Base-by-base conservation (phyloP, 1,284 basidiomycete genomes). In the Chalciporus sp. region DNA sequence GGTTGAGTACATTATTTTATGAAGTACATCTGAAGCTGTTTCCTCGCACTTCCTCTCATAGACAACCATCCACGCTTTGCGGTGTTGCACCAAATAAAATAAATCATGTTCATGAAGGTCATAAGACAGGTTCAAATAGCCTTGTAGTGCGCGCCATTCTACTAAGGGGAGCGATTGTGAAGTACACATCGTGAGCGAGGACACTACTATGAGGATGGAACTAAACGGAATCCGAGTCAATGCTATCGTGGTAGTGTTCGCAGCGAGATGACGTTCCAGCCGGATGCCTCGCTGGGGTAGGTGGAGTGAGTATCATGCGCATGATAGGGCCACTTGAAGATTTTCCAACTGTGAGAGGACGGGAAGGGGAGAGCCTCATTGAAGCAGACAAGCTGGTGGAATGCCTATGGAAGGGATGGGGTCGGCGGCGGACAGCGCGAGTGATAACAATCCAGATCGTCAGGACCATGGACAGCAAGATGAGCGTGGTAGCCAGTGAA, bases 241-340 rank as follows among this genome's bases (percentile, higher is more conserved):
- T 17, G 35, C 29, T 17, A 27, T 48, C 16, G 5, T 20, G n/a
- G 12, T 26, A 20, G n/a, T 12, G 19, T 7, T 26, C 33, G 33
- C 39, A 23, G 8, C 1, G 1, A 47, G 31, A 33, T 33, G 31
- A 33, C 3, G 35, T 17, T 17, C 9, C 7, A 5, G 35, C 35
- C 6, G 7, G n/a, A 17, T 37, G 35, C 26, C 19, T 53, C 16
- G 41, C 54, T 20, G 54, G 54, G 19, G 52, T 56, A 6, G 54
- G 54, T 26, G 54, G 54, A 10, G 54, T 56, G 12, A 56, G 16
- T 10, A 40, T 56, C 45, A 56, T 39, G 11, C 48, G 53, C 5
- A 56, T 28, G 14, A 40, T 17, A 4, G 52, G 52, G 11, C 19
- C 33, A 20, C 29, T 46, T 11, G 41, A 33, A n/a, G 26, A 31